These are phyloP conservation scores for Asterophora parasitica DNA, from an alignment of 768 basidiomycete species.

Conservation along the genomic window DNA sequence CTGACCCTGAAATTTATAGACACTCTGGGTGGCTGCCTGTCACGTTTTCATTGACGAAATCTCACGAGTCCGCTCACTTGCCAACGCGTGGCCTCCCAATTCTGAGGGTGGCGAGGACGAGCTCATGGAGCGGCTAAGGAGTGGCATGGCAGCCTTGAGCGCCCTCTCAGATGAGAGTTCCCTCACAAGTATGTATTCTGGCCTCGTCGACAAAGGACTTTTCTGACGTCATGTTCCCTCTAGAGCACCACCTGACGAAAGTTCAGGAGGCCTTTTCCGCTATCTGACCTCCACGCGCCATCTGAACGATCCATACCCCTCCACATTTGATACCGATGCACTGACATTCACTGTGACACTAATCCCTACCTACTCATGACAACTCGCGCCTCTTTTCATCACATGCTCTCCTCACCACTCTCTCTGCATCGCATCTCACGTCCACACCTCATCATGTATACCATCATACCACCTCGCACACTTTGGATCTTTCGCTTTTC, in stretches of 20 bases:
- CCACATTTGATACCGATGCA: constrained; percentile 14
- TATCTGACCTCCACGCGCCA: constrained; percentile 21
- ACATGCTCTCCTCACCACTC: neutral
- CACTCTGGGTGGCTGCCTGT: constrained; percentile 43
- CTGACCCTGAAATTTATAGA: constrained; percentile 24
- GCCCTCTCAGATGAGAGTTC: constrained; percentile 41
- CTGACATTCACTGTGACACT: constrained; percentile 1
- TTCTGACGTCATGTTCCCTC: constrained; percentile 5
- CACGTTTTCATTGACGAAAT: constrained; percentile 45
- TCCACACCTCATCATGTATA: constrained; percentile 2
- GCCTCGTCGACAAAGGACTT: neutral
- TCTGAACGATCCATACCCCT: constrained; percentile 8
- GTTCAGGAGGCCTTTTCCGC: constrained; percentile 41
- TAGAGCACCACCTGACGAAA: constrained; percentile 43
- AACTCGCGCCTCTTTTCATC: no score
- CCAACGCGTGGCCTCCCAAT: constrained; percentile 26
- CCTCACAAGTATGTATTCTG: constrained; percentile 39
- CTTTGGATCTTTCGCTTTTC: neutral
- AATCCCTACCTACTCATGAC: neutral
- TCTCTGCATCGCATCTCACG: neutral
- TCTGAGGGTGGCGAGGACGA: constrained; percentile 33
- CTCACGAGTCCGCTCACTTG: constrained; percentile 32
- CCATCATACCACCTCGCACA: constrained; percentile 4
- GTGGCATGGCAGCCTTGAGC: constrained; percentile 36
- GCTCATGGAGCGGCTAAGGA: constrained; percentile 34